phyloP scores from a whole-genome alignment of 345 rosid species.

The Syzygium oleosum region DNA sequence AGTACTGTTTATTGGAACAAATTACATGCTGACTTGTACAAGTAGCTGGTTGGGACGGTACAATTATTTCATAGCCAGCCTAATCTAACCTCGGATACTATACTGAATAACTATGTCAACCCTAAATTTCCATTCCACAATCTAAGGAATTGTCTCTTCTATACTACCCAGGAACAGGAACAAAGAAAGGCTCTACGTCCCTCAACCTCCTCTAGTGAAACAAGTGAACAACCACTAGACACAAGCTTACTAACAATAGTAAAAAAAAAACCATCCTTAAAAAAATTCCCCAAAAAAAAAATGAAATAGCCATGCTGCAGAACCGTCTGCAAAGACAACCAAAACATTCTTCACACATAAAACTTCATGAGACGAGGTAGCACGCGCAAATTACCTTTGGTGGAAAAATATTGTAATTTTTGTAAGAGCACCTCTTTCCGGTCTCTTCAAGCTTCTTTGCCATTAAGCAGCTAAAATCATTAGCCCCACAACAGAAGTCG shows the following conservation, averaged over 20 bases:
- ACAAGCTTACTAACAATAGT: neutral
- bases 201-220: neutral
- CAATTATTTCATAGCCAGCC: no score
- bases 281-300: neutral
- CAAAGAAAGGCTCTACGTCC: neutral
- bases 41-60: no score
- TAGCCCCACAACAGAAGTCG: slow-evolving; percentile 93
- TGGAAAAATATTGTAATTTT: slow-evolving; percentile 58
- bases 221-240: neutral
- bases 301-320: neutral
- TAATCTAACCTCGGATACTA: no score
- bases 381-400: slow-evolving; percentile 46
- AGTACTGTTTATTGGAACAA: no score
- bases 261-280: neutral
- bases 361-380: neutral
- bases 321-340: neutral
- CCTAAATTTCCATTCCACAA: no score
- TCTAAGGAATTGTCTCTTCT: neutral
- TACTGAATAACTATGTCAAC: no score
- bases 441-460: slow-evolving; percentile 70
- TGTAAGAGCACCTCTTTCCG: slow-evolving; percentile 64
- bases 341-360: neutral
- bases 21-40: no score
- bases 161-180: neutral
- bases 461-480: slow-evolving; percentile 78